Percentiles rank a stretch among this genome's conserved stretches.
These are phyloP conservation scores for Cordyceps cicadae DNA, from an alignment of 2,329 filamentous ascomycete species.

Conservation along the genomic window DNA sequence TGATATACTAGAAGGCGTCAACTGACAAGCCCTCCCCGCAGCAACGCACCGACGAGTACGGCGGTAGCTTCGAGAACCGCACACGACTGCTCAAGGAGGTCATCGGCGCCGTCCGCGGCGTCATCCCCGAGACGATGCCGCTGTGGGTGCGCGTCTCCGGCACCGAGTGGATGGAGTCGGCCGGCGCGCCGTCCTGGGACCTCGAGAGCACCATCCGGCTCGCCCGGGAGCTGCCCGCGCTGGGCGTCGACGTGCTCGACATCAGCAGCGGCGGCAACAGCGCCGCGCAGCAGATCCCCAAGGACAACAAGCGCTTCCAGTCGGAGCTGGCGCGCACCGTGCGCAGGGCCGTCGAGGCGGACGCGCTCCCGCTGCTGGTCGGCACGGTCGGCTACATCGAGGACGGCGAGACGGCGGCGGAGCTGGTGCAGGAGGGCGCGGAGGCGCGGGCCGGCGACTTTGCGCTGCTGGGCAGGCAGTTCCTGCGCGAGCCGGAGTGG, in stretches of 20 bases:
- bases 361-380: conserved; percentile 50
- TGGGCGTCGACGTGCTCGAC: conserved; percentile 76
- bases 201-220: conserved; percentile 44
- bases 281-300: conserved; percentile 49
- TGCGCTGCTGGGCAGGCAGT: conserved; percentile 65
- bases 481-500: conserved; percentile 74
- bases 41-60: conserved; percentile 56
- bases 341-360: conserved; percentile 52
- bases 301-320: conserved; percentile 59
- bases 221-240: conserved; percentile 60
- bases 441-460: conserved; percentile 49
- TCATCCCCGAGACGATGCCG: conserved; percentile 46
- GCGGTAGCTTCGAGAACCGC: conserved; percentile 58
- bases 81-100: conserved; percentile 52
- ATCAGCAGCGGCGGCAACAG: conserved; percentile 70
- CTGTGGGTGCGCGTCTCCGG: conserved; percentile 52
- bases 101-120: conserved; percentile 40
- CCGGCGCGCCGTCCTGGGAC: conserved; percentile 51
- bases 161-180: conserved; percentile 53
- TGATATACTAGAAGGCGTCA: neutral
- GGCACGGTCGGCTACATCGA: conserved; percentile 69
- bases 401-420: conserved; percentile 57
- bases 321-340: conserved; percentile 33
- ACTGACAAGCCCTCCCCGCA: conserved; percentile 15
- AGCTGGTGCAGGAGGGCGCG: conserved; percentile 42